Conservation (phyloP, 1,139 yeast species). For the Spencermartinsiella ligniputridi region DNA sequence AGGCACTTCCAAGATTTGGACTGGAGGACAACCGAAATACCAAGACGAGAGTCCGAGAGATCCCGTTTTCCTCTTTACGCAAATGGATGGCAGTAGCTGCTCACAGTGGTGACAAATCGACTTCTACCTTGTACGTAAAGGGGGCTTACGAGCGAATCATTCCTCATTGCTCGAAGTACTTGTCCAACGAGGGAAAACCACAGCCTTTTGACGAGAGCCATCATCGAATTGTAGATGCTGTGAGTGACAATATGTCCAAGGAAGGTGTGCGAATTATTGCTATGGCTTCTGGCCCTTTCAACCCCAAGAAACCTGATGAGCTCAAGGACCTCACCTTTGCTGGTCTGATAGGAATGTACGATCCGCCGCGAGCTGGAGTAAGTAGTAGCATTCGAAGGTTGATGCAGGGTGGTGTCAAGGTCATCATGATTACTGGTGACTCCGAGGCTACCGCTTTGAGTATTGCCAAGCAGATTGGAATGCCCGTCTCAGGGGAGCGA, state of each 20-base stretch:
- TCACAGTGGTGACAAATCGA: slow-evolving; percentile 54
- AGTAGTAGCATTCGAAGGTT: slow-evolving; percentile 64
- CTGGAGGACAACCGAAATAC: slow-evolving; percentile 64
- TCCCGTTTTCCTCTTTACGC: slow-evolving; percentile 79
- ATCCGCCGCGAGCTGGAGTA: slow-evolving; percentile 91
- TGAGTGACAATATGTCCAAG: slow-evolving; percentile 62
- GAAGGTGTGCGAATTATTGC: slow-evolving; percentile 88
- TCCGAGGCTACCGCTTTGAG: slow-evolving; percentile 87
- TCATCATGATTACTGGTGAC: slow-evolving; percentile 97
- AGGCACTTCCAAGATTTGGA: slow-evolving; percentile 65
- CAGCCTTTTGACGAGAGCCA: slow-evolving; percentile 50
- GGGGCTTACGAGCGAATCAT: slow-evolving; percentile 86
- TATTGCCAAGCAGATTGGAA: slow-evolving; percentile 89
- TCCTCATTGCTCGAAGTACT: slow-evolving; percentile 54
- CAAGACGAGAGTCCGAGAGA: slow-evolving; percentile 57
- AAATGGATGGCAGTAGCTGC: slow-evolving; percentile 85
- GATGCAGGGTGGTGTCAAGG: slow-evolving; percentile 89
- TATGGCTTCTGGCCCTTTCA: slow-evolving; percentile 53
- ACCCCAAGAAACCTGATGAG: slow-evolving; percentile 29
- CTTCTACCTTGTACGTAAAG: slow-evolving; percentile 64
- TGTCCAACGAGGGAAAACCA: slow-evolving; percentile 52
- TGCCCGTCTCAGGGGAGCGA: slow-evolving; percentile 63
- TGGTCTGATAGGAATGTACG: slow-evolving; percentile 91
- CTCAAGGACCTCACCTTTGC: slow-evolving; percentile 56
- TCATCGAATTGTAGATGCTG: slow-evolving; percentile 43